These are phyloP conservation scores for Fusarium incarnatum DNA, from an alignment of 2,329 filamentous ascomycete genomes.

Conservation along the genomic window DNA sequence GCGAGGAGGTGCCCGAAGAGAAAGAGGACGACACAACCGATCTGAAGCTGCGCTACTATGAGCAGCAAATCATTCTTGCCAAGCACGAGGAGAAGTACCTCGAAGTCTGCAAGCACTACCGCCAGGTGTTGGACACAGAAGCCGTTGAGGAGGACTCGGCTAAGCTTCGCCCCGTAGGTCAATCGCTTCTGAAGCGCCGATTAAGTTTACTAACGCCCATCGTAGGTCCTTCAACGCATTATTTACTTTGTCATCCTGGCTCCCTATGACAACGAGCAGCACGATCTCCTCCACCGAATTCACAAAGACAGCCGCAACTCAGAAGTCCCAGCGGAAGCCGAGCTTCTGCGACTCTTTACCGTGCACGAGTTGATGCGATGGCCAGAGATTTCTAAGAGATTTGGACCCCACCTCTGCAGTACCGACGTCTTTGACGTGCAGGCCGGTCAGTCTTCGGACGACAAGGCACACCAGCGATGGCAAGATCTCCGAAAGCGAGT, in stretches of 20 bases:
- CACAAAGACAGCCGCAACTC: constrained; percentile 85
- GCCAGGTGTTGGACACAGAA: constrained; percentile 95
- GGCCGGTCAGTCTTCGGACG: constrained; percentile 73
- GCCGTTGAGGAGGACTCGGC: constrained; percentile 90
- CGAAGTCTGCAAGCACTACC: constrained; percentile 97
- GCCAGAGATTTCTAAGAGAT: constrained; percentile 91
- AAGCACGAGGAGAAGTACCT: constrained; percentile 99
- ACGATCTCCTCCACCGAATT: constrained; percentile 94
- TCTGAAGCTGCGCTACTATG: constrained; percentile 94
- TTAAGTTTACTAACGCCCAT: constrained; percentile 26
- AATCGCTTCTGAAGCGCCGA: neutral
- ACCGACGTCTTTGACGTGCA: constrained; percentile 89
- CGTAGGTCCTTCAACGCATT: constrained; percentile 87
- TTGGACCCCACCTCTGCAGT: constrained; percentile 85
- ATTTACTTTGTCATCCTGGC: constrained; percentile 98
- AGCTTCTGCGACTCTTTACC: constrained; percentile 93
- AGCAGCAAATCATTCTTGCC: constrained; percentile 94
- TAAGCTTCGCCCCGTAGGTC: constrained; percentile 85
- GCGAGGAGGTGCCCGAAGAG: constrained; percentile 82
- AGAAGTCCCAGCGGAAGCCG: constrained; percentile 81
- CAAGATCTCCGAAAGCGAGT: constrained; percentile 96
- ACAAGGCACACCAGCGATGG: constrained; percentile 88
- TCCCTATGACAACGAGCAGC: constrained; percentile 98
- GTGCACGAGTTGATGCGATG: constrained; percentile 97
- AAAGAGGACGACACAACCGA: constrained; percentile 93